phyloP scores from a whole-genome alignment of 2,329 filamentous ascomycete species.

The Acrocalymma vagum region DNA sequence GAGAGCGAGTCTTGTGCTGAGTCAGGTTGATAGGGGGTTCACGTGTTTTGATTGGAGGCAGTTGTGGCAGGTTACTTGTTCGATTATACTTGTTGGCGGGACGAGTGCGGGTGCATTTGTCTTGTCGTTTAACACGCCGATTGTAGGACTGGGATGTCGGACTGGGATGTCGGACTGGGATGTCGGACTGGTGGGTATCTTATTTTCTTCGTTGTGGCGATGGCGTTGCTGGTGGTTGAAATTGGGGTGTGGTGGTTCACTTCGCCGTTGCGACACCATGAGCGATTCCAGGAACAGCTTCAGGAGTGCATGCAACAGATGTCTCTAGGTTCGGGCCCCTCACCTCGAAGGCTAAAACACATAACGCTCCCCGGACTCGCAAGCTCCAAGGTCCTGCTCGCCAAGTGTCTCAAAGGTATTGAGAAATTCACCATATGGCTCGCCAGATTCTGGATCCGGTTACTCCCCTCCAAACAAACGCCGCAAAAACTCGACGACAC shows the following conservation, averaged over 20 bases:
- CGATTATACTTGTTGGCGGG: slow-evolving; percentile 43
- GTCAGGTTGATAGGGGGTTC: slow-evolving; percentile 37
- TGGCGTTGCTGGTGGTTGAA: slow-evolving; percentile 43
- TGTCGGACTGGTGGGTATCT: slow-evolving; percentile 49
- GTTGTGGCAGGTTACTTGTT: slow-evolving; percentile 48
- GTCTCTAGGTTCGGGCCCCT: too few relatives aligned
- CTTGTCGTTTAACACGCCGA: slow-evolving; percentile 53
- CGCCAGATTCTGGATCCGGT: slow-evolving; percentile 2
- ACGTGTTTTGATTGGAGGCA: slow-evolving; percentile 51
- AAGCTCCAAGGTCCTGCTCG: slow-evolving; percentile 3
- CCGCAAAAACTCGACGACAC: background rate
- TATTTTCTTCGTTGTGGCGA: slow-evolving; percentile 43
- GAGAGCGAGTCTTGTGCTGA: slow-evolving; percentile 42
- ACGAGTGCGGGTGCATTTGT: slow-evolving; percentile 47
- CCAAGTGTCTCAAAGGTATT: slow-evolving; percentile 2
- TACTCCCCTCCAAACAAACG: slow-evolving; percentile 14
- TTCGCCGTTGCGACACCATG: slow-evolving; percentile 20
- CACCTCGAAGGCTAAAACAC: slow-evolving; percentile 1
- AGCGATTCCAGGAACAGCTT: slow-evolving; percentile 10
- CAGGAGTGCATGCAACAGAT: slow-evolving; percentile 13
- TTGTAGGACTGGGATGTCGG: slow-evolving; percentile 48
- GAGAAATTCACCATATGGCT: slow-evolving; percentile 3
- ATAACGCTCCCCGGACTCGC: slow-evolving; percentile 6
- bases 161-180: slow-evolving; percentile 51
- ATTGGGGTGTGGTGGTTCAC: slow-evolving; percentile 45